Evolutionary conservation across 208 protist species (phyloP).

Genomic region (Leishmania tropica): DNA sequence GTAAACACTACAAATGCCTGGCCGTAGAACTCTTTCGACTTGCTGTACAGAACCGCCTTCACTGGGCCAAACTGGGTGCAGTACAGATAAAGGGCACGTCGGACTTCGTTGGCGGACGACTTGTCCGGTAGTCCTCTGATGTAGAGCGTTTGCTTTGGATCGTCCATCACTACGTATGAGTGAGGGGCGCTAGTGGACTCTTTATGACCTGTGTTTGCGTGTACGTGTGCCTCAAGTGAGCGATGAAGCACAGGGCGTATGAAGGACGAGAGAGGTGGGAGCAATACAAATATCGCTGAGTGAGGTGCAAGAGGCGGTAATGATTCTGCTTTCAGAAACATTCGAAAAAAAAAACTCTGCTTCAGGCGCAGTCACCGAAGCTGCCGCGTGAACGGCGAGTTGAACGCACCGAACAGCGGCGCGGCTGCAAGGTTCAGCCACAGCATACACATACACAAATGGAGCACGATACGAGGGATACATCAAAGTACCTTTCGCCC

Average conservation of each 20-base stretch:
- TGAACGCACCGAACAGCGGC: neutral
- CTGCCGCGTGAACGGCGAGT: neutral
- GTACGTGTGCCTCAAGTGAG: neutral
- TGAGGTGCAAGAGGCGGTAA: neutral
- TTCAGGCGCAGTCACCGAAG: neutral
- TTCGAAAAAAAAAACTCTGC: neutral
- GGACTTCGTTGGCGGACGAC: slow-evolving; percentile 69
- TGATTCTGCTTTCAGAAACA: neutral
- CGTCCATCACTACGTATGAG: slow-evolving; percentile 42
- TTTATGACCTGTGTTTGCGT: neutral
- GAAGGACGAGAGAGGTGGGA: neutral
- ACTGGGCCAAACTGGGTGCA: slow-evolving; percentile 90
- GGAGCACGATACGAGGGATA: neutral
- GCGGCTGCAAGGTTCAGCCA: neutral
- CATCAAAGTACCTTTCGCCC: neutral
- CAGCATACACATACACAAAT: neutral
- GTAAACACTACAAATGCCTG: slow-evolving; percentile 90
- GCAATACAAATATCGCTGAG: neutral
- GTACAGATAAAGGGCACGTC: slow-evolving; percentile 77
- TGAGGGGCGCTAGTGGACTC: too few species aligned
- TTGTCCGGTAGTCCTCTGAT: slow-evolving; percentile 87
- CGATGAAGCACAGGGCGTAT: neutral
- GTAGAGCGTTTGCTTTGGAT: slow-evolving; percentile 87
- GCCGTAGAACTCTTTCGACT: slow-evolving; percentile 65
- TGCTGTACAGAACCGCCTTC: slow-evolving; percentile 64